Evolutionary conservation across 805 yeast species (phyloP).

Genomic region (Zygotorulaspora danielsina): DNA sequence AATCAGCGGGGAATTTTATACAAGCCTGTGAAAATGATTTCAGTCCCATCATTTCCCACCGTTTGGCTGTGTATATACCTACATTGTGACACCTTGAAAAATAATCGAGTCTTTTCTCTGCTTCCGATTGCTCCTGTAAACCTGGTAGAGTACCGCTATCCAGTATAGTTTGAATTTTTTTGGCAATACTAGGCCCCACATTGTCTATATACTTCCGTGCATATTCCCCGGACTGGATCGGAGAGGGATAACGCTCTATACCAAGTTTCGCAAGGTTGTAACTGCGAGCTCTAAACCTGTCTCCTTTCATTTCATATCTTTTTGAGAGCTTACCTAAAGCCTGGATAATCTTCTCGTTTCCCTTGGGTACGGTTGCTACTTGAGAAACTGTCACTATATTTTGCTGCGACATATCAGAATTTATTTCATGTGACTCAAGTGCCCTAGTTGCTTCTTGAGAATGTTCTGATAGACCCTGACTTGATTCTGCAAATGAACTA

Average conservation of each 20-base stretch:
- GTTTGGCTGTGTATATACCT: constrained; percentile 28
- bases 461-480: background rate
- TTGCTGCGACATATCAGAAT: background rate
- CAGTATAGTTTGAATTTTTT: constrained; percentile 29
- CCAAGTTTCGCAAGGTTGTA: constrained; percentile 28
- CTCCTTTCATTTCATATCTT: constrained; percentile 29
- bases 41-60: constrained; percentile 22
- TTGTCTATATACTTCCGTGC: constrained; percentile 24
- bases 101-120: constrained; percentile 23
- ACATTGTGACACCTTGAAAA: constrained; percentile 30
- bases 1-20: constrained; percentile 17
- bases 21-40: constrained; percentile 21
- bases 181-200: constrained; percentile 31
- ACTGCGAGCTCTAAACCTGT: constrained; percentile 27
- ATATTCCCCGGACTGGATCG: constrained; percentile 27
- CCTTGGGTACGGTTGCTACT: background rate
- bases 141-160: constrained; percentile 27
- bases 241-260: constrained; percentile 18
- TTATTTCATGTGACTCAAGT: background rate
- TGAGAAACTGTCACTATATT: background rate
- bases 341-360: constrained; percentile 19
- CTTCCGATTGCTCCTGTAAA: constrained; percentile 11
- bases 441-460: background rate
- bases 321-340: constrained; percentile 20
- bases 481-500: background rate